Evolutionary conservation across 2,329 filamentous ascomycete species (phyloP).

Genomic region (Exophiala aquamarina): DNA sequence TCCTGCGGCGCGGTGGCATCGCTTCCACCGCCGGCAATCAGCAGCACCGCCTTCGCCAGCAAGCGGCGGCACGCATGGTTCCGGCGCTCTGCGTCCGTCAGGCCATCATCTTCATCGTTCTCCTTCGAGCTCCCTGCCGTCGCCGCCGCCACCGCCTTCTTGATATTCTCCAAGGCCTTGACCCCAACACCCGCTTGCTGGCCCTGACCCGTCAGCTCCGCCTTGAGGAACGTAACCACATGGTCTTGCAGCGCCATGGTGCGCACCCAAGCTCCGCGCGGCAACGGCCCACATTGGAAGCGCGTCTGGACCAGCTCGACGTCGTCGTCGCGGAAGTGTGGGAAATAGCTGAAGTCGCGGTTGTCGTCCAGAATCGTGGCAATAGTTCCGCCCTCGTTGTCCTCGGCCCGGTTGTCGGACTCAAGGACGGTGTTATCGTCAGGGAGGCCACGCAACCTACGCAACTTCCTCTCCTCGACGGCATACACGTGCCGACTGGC

Average conservation of each 20-base stretch:
- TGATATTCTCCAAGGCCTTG: conserved; percentile 14
- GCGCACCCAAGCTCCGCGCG: conserved; percentile 19
- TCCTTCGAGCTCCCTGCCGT: background rate
- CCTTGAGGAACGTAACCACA: conserved; percentile 21
- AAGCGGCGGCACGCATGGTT: conserved; percentile 9
- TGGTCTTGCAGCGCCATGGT: conserved; percentile 24
- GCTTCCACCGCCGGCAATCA: conserved; percentile 2
- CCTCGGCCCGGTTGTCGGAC: background rate
- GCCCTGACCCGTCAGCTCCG: conserved; percentile 14
- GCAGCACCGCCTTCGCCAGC: conserved; percentile 7
- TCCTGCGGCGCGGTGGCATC: background rate
- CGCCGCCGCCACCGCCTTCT: background rate
- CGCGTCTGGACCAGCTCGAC: conserved; percentile 3
- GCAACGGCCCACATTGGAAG: conserved; percentile 22
- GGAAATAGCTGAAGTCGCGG: conserved; percentile 25
- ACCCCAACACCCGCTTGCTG: background rate
- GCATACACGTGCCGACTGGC: conserved; percentile 40
- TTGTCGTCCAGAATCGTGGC: conserved; percentile 19
- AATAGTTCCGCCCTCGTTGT: background rate
- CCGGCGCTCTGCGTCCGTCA: conserved; percentile 19
- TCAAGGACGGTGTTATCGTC: conserved; percentile 15
- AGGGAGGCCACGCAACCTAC: conserved; percentile 36
- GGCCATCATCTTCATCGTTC: conserved; percentile 2
- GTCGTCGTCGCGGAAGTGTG: conserved; percentile 23
- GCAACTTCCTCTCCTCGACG: conserved; percentile 42